Evolutionary conservation across 805 yeast species (phyloP).

Genomic region (Yarrowia divulgata): DNA sequence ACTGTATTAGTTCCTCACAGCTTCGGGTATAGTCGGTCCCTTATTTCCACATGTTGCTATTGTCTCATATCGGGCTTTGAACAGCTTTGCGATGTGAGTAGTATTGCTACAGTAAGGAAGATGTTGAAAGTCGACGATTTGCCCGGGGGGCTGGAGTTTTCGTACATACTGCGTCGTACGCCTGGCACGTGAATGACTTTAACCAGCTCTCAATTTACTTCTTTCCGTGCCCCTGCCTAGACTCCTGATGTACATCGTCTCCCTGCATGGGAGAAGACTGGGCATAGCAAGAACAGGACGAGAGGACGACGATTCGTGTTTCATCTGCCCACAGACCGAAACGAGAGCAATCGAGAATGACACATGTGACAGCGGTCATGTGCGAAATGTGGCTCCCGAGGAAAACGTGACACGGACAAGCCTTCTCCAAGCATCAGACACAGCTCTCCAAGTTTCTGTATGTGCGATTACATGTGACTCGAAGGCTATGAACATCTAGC

Average conservation of each 20-base stretch:
- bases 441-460: background rate
- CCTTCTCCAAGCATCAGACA: background rate
- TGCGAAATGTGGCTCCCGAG: background rate
- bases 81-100: background rate
- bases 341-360: too few relatives aligned
- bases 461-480: conserved; percentile 22
- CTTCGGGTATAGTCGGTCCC: too few relatives aligned
- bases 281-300: background rate
- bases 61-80: conserved; percentile 25
- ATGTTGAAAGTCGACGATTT: too few relatives aligned
- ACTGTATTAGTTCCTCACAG: too few relatives aligned
- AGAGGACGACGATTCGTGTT: background rate
- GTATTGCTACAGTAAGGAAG: too few relatives aligned
- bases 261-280: conserved; percentile 8
- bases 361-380: background rate
- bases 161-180: background rate
- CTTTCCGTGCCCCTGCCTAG: conserved; percentile 25
- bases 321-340: background rate
- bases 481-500: conserved; percentile 8
- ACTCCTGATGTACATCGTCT: conserved; percentile 22
- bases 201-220: background rate
- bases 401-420: background rate
- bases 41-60: conserved; percentile 3
- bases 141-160: too few relatives aligned
- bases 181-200: conserved; percentile 2